Conservation (phyloP, 1,284 basidiomycete genomes). For the Heimioporus retisporus region DNA sequence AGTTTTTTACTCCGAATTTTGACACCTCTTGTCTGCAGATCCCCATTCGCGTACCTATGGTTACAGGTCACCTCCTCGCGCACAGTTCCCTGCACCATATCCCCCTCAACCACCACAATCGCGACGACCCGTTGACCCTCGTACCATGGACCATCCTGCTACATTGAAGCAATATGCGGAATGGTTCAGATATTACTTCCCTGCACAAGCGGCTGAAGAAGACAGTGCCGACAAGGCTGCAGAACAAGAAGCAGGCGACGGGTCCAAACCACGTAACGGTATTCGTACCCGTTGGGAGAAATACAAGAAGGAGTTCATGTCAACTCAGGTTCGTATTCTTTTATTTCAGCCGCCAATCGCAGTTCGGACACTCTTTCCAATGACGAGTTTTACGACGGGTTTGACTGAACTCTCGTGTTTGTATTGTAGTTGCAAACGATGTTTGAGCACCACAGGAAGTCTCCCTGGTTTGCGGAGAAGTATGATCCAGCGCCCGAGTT, state of each 20-base stretch:
- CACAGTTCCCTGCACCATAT: slow-evolving; percentile 54
- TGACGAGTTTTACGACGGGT: slow-evolving; percentile 27
- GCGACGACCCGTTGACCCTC: slow-evolving; percentile 81
- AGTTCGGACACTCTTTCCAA: slow-evolving; percentile 24
- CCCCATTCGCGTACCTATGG: slow-evolving; percentile 72
- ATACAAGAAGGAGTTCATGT: slow-evolving; percentile 90
- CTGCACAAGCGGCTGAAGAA: slow-evolving; percentile 81
- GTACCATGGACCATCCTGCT: slow-evolving; percentile 85
- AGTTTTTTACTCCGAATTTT: slow-evolving; percentile 13
- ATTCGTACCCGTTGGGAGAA: slow-evolving; percentile 88
- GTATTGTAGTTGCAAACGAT: slow-evolving; percentile 86
- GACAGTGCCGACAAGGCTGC: slow-evolving; percentile 84
- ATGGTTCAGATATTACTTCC: slow-evolving; percentile 88
- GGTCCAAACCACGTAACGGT: slow-evolving; percentile 82
- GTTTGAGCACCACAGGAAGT: slow-evolving; percentile 92
- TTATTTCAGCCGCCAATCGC: slow-evolving; percentile 24
- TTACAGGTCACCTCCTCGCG: slow-evolving; percentile 70
- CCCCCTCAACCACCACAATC: slow-evolving; percentile 49
- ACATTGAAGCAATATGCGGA: slow-evolving; percentile 89
- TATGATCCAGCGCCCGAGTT: slow-evolving; percentile 84
- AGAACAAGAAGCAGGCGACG: slow-evolving; percentile 83
- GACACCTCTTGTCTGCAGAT: slow-evolving; percentile 52
- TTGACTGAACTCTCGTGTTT: slow-evolving; percentile 46
- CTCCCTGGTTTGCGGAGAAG: slow-evolving; percentile 95
- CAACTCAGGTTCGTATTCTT: slow-evolving; percentile 77